Base-by-base conservation (phyloP, 805 yeast genomes). In the Kodamaea jinghongensis region DNA sequence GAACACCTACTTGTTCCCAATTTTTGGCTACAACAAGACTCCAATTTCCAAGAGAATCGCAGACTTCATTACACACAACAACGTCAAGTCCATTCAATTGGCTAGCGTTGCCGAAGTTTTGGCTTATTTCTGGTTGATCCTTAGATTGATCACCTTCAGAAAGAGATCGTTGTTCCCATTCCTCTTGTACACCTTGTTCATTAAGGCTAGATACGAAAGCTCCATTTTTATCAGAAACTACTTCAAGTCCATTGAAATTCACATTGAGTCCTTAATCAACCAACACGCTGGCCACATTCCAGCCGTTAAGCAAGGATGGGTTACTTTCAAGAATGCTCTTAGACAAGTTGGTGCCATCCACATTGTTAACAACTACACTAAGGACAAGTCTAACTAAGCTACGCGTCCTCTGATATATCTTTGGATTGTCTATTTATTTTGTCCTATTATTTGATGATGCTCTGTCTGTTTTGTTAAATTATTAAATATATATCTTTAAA, bases 201-300 rank as follows among this genome's bases (percentile, higher is more conserved):
- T 88, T 62, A 86, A 86, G 61, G 61, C 83, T 42, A 78, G 96
- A 61, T 86, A 71, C 57, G 95, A 87, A 56, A 80, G 79, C 49
- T 83, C 93, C 3, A 68, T 78, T 22, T 81, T 79, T 66, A 83
- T 88, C 41, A 81, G 86, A 63, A 67, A 75, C 46, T 80, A 79
- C 23, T 69, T 87, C 56, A 79, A 83, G 65, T 68, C 73, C 38
- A 68, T 83, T 68, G 95, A 86, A 61, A 81, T 84, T 34, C 53
- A 51, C 39, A 47, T 63, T 39, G 73, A 68, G 41, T 52, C 53
- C n/a, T 34, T 50, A 12, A 61, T 65, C 38, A 58, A 54, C 53
- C 43, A 50, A 17, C 31, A 43, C n/a, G 44, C 39, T n/a, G 40
- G 53, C 5, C 51, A 52, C 29, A 43, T 52, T 34, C 71, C 73